phyloP scores from a whole-genome alignment of 73 alveolate genomes.

The Symbiodinium natans region DNA sequence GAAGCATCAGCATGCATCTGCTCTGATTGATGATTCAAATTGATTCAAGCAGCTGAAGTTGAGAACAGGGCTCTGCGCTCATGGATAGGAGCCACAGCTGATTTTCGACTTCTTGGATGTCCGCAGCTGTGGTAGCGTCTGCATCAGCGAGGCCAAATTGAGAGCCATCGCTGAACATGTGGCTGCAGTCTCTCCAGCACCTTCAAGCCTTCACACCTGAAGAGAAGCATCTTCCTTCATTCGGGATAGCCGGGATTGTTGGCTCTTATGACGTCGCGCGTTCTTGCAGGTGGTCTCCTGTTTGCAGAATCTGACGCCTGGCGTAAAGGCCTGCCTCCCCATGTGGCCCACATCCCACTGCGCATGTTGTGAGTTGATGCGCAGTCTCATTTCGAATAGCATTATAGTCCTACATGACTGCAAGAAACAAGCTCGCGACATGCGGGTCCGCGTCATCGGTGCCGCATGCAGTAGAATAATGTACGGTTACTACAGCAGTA shows the following conservation, averaged over 20 bases:
- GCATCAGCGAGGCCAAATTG: constrained; percentile 15
- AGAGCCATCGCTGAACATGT: neutral
- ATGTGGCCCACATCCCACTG: no score
- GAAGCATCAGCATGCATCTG: neutral
- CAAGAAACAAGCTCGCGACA: no score
- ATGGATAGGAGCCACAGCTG: constrained; percentile 21
- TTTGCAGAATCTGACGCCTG: constrained; percentile 56
- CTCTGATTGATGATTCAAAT: neutral
- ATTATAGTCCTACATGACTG: no score
- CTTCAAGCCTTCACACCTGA: no score
- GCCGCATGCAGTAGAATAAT: no score
- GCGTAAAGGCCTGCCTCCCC: constrained; percentile 26
- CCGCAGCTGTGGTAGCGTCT: constrained; percentile 62
- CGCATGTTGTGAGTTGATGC: neutral
- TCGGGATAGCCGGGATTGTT: no score
- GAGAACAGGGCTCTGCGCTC: neutral
- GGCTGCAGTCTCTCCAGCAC: neutral
- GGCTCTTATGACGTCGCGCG: neutral
- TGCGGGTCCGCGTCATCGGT: no score
- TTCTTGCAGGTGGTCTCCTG: constrained; percentile 29
- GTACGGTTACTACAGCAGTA: no score
- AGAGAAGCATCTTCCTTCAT: no score
- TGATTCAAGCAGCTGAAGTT: neutral
- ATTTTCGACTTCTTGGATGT: constrained; percentile 75
- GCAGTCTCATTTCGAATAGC: no score